phyloP scores from a whole-genome alignment of 2,329 filamentous ascomycete species.

The Corniculantispora saksenae region DNA sequence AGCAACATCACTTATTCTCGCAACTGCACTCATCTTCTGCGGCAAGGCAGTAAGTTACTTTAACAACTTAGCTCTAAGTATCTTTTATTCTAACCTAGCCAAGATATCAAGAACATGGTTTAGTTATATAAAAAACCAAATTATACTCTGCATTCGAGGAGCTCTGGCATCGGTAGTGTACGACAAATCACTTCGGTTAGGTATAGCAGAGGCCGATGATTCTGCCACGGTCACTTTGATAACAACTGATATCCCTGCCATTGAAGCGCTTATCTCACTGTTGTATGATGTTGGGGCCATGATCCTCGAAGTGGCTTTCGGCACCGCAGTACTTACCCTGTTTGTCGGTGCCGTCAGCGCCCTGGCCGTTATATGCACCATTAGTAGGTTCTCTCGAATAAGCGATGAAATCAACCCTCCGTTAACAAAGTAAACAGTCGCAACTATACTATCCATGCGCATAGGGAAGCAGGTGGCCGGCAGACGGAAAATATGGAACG shows the following conservation, averaged over 20 bases:
- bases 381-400: not conserved
- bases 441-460: not conserved
- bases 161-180: not conserved
- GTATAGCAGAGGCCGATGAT: not conserved
- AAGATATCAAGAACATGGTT: slow-evolving; percentile 1
- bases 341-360: slow-evolving; percentile 1
- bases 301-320: not conserved
- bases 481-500: slow-evolving; percentile 2
- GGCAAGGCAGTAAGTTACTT: slow-evolving; percentile 4
- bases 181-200: not conserved
- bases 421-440: not conserved
- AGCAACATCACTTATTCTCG: not conserved
- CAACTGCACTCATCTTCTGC: not conserved
- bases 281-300: not conserved
- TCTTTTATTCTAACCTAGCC: not conserved
- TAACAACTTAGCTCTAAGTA: not conserved
- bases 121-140: not conserved
- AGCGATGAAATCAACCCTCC: not conserved
- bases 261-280: not conserved
- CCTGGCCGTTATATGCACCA: not conserved
- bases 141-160: not conserved
- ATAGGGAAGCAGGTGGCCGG: not conserved
- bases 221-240: slow-evolving; percentile 3
- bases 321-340: not conserved
- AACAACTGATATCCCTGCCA: not conserved